Conservation (phyloP, 1,284 basidiomycete genomes). For the Trichosporon asahii region DNA sequence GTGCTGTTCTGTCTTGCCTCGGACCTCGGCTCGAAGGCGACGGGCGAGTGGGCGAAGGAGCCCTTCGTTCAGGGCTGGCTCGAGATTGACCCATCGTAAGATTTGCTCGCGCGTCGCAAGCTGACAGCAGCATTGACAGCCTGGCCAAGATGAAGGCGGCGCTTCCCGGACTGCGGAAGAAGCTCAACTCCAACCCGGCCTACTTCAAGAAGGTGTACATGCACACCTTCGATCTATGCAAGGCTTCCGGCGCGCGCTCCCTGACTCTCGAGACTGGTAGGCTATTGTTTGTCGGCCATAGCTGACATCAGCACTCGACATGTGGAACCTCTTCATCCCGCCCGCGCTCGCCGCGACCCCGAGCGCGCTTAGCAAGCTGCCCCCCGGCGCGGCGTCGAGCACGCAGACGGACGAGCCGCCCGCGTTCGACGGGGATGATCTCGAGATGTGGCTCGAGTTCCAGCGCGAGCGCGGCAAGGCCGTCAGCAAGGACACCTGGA, state of each 20-base stretch:
- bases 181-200: conserved; percentile 63
- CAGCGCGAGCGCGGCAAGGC: conserved; percentile 69
- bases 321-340: conserved; percentile 81
- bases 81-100: conserved; percentile 46
- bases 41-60: conserved; percentile 71
- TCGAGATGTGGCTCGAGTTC: conserved; percentile 81
- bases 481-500: conserved; percentile 92
- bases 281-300: conserved; percentile 32
- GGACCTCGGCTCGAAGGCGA: conserved; percentile 49
- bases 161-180: conserved; percentile 61
- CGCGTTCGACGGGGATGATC: conserved; percentile 67
- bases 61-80: conserved; percentile 82
- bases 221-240: conserved; percentile 82
- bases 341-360: conserved; percentile 71
- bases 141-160: conserved; percentile 64
- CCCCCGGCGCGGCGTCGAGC: conserved; percentile 40
- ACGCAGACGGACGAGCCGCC: conserved; percentile 42
- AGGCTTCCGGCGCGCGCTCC: conserved; percentile 63
- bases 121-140: conserved; percentile 63
- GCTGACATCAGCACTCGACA: conserved; percentile 44
- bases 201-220: conserved; percentile 87
- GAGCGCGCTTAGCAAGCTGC: conserved; percentile 56
- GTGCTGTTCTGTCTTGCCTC: conserved; percentile 52
- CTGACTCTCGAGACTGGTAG: conserved; percentile 55
- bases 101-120: not conserved